A percentile compares a stretch with the other conserved stretches of the same genome.
Conservation (phyloP, 2,329 filamentous ascomycete species). For the Sodiomyces alkalinus region DNA sequence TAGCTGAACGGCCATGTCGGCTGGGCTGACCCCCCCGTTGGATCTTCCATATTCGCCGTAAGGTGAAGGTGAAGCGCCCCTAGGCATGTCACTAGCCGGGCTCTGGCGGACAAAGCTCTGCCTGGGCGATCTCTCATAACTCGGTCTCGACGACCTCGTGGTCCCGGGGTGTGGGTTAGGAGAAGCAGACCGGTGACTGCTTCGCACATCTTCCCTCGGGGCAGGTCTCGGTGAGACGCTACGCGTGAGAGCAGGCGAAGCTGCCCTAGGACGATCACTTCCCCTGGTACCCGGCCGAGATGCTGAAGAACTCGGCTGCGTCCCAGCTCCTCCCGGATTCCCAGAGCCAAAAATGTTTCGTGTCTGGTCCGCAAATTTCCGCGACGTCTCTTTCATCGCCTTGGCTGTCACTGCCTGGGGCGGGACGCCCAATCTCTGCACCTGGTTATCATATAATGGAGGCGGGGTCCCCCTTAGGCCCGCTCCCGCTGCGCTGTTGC, state of each 20-base stretch:
- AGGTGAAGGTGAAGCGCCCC: slow-evolving; percentile 32
- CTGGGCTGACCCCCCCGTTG: slow-evolving; percentile 31
- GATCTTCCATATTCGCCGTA: slow-evolving; percentile 33
- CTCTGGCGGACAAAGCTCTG: slow-evolving; percentile 35
- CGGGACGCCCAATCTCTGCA: slow-evolving; percentile 72
- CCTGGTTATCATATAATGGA: slow-evolving; percentile 67
- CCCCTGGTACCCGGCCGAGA: slow-evolving; percentile 45
- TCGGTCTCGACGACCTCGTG: not conserved
- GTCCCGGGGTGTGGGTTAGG: slow-evolving; percentile 38
- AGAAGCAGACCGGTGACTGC: slow-evolving; percentile 33
- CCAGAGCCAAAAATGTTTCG: slow-evolving; percentile 53
- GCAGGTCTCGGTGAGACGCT: slow-evolving; percentile 47
- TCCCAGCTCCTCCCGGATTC: slow-evolving; percentile 20
- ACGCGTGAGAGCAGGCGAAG: slow-evolving; percentile 55
- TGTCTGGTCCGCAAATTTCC: slow-evolving; percentile 74
- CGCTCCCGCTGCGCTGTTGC: slow-evolving; percentile 29
- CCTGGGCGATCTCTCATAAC: slow-evolving; percentile 20
- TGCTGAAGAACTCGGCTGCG: slow-evolving; percentile 20
- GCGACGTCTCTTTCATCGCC: slow-evolving; percentile 89
- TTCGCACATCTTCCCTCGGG: slow-evolving; percentile 29
- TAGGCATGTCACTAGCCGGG: slow-evolving; percentile 31
- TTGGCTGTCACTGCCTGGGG: slow-evolving; percentile 84
- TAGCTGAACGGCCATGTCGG: slow-evolving; percentile 55
- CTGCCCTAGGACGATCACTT: slow-evolving; percentile 40
- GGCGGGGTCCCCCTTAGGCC: slow-evolving; percentile 63